A percentile compares a stretch with the other conserved stretches of the same genome.
phyloP scores from a whole-genome alignment of 768 basidiomycete species.

The Collybiopsis confluens region DNA sequence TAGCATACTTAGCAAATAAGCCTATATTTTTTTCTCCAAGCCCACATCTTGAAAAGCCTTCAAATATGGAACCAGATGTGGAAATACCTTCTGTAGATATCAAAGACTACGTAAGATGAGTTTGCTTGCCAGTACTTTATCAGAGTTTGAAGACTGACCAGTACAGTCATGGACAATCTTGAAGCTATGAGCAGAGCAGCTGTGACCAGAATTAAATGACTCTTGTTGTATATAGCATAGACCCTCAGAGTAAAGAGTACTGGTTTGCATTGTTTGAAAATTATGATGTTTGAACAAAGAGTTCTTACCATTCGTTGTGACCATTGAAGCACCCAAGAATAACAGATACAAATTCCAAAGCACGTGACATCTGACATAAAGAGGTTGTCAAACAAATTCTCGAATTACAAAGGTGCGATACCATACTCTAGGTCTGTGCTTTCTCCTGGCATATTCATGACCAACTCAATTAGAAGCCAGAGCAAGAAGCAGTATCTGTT shows the following conservation, averaged over 20 bases:
- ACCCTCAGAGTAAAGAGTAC: background rate
- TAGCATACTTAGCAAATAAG: background rate
- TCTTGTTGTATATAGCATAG: background rate
- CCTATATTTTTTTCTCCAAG: too few relatives aligned
- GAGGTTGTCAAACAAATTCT: background rate
- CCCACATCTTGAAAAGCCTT: too few relatives aligned
- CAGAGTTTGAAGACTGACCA: background rate
- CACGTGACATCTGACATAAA: background rate
- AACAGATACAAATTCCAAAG: background rate
- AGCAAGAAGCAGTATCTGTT: background rate
- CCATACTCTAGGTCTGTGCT: background rate
- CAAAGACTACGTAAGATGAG: background rate
- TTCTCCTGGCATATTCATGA: background rate
- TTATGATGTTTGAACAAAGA: too few relatives aligned
- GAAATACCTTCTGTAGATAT: background rate
- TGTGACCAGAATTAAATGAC: background rate
- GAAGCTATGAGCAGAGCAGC: background rate
- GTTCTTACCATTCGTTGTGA: background rate
- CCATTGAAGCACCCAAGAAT: background rate
- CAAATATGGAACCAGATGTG: background rate
- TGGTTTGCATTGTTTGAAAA: background rate
- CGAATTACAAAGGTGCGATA: too few relatives aligned
- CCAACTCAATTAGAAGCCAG: background rate
- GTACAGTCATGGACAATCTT: background rate
- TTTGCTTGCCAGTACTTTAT: background rate